These are phyloP conservation scores for Talaromyces sp. DNA, from an alignment of 2,329 filamentous ascomycete species.

Conservation along the genomic window DNA sequence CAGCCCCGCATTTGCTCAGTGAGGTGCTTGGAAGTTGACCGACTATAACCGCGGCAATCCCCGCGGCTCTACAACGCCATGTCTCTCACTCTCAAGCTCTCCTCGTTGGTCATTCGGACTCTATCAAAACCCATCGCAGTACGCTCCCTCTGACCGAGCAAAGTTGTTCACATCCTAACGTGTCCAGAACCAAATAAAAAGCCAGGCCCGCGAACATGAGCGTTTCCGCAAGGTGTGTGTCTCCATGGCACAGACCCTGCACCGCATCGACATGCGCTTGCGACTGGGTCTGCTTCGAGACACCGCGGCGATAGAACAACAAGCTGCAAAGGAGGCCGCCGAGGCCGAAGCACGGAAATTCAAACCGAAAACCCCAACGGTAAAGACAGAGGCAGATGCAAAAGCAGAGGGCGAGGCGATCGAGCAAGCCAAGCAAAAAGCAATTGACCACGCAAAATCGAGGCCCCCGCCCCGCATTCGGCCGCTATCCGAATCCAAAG, in stretches of 20 bases:
- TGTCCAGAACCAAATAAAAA: conserved; percentile 60
- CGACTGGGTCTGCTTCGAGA: conserved; percentile 61
- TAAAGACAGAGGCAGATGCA: conserved; percentile 56
- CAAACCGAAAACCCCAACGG: conserved; percentile 49
- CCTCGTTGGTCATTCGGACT: conserved; percentile 58
- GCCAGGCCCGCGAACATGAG: conserved; percentile 63
- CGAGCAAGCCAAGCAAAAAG: conserved; percentile 30
- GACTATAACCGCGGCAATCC: not conserved
- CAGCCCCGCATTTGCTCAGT: not conserved
- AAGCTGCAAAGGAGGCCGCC: conserved; percentile 44
- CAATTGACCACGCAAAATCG: conserved; percentile 43
- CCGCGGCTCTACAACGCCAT: conserved; percentile 29
- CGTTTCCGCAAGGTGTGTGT: conserved; percentile 58
- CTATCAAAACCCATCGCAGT: conserved; percentile 64
- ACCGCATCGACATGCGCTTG: conserved; percentile 63
- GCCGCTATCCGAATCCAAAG: conserved; percentile 60
- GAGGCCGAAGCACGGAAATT: conserved; percentile 51
- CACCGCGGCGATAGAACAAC: conserved; percentile 44
- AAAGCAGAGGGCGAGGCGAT: conserved; percentile 45
- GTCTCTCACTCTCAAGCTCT: conserved; percentile 62
- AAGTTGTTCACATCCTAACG: conserved; percentile 17
- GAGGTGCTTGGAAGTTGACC: too few species aligned
- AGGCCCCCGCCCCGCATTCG: conserved; percentile 51
- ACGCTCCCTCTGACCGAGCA: conserved; percentile 19
- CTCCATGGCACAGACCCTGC: conserved; percentile 57